Conservation (phyloP, 176 grass and related monocot species). For the Metroxylon sagu region DNA sequence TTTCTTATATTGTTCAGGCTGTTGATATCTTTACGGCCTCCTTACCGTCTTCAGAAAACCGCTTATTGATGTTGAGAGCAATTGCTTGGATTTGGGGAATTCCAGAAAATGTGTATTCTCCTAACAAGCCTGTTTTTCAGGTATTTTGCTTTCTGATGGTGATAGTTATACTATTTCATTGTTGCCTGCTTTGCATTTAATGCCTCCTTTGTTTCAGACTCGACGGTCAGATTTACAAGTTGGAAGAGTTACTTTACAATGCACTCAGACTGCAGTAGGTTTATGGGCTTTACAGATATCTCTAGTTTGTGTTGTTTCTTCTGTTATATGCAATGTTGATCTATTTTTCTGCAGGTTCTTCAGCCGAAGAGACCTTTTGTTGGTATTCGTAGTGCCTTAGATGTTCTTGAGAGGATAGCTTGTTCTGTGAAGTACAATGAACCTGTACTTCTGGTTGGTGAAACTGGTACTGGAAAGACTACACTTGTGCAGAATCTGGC, state of each 20-base stretch:
- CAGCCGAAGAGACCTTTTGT: constrained; percentile 66
- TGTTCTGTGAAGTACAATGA: constrained; percentile 83
- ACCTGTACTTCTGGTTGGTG: constrained; percentile 92
- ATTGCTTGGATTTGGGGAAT: constrained; percentile 48
- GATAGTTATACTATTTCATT: no score
- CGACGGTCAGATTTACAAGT: constrained; percentile 45
- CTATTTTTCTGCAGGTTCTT: constrained; percentile 32
- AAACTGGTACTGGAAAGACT: constrained; percentile 97
- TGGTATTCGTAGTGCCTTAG: constrained; percentile 51
- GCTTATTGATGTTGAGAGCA: constrained; percentile 51
- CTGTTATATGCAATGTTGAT: constrained; percentile 4
- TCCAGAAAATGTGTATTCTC: constrained; percentile 27
- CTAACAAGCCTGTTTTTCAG: constrained; percentile 65
- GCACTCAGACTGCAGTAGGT: constrained; percentile 36
- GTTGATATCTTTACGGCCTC: constrained; percentile 70
- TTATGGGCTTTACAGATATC: constrained; percentile 4
- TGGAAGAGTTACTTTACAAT: constrained; percentile 70
- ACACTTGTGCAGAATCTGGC: constrained; percentile 88
- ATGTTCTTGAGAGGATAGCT: constrained; percentile 77
- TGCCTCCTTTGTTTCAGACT: constrained; percentile 29
- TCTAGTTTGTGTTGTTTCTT: neutral
- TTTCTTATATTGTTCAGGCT: constrained; percentile 40
- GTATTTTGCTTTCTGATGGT: constrained; percentile 15
- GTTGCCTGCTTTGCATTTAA: neutral
- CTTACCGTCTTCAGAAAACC: constrained; percentile 50